phyloP scores from a whole-genome alignment of 2,329 filamentous ascomycete species.

The Orbilia blumenaviensis region DNA sequence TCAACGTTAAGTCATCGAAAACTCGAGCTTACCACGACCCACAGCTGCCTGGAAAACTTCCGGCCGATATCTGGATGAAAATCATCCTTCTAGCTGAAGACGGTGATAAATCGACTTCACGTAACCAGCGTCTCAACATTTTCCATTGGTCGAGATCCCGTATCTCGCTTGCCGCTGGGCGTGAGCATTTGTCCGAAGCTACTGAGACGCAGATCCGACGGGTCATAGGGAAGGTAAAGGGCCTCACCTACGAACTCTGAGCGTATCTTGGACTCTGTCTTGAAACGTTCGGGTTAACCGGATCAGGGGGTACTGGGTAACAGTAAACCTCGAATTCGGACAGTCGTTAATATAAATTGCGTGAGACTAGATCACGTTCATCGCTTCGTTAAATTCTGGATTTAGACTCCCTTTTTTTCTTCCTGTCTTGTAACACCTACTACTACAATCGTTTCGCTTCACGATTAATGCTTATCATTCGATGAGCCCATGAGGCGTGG shows the following conservation, averaged over 20 bases:
- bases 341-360: no score
- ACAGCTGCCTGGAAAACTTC: conserved; percentile 32
- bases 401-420: neutral
- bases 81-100: conserved; percentile 48
- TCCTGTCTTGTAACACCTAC: no score
- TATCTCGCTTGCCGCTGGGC: conserved; percentile 22
- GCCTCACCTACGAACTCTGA: conserved; percentile 52
- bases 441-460: neutral
- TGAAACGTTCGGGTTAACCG: neutral
- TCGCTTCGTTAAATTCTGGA: neutral
- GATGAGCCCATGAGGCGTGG: no score
- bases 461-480: no score
- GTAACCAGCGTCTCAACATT: conserved; percentile 46
- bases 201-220: conserved; percentile 34
- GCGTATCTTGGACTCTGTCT: neutral
- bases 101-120: conserved; percentile 17
- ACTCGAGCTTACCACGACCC: neutral
- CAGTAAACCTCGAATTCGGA: no score
- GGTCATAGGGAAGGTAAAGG: conserved; percentile 50
- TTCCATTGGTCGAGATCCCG: conserved; percentile 46
- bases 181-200: conserved; percentile 40
- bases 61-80: conserved; percentile 40
- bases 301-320: neutral
- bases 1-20: neutral
- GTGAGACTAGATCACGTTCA: no score